Evolutionary conservation across 331 rosid genomes (phyloP), one percentile per base, ranked within the genome.

Genomic region (Malus hybrid): DNA sequence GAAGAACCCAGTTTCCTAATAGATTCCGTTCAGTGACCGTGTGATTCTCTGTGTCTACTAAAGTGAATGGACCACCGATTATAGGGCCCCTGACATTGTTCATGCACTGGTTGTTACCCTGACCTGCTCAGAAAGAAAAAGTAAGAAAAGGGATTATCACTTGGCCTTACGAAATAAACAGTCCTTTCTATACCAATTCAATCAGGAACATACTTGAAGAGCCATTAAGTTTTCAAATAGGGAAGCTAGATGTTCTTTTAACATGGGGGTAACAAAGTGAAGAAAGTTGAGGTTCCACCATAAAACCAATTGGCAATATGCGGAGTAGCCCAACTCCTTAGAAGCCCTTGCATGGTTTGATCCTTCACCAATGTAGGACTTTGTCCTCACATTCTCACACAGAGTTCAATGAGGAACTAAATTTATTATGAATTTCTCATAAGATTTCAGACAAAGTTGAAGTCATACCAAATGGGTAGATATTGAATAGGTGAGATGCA

Each of bases 31-130:
- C 97, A 4, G 94, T 91, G 73, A 90, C 80, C 0, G 80, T 82
- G 71, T 59, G 84, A 75, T 84, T 90, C 76, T 87, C 89, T 27
- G 90, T 86, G 77, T 93, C 87, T 42, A 84, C 63, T 73, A 93
- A 86, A 63, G 89, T 80, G 85, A 93, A 93, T 12, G 97, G 97
- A 39, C 97, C 97, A 64, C 96, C 97, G 56, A 92, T 83, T 79
- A 77, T 85, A 34, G 92, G 96, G 78, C 96, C 92, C 65, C 73
- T 55, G 62, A 27, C 73, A 15, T 57, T 12, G 82, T 76, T 83
- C 74, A 76, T 55, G 28, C 18, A 10, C 7, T 81, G 59, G 74
- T 59, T 31, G 73, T 56, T 65, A 48, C 84, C 90, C 80, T 78
- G 86, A 69, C 98, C 98, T 93, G 89, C 80, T 73, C 73, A 77